Percentiles rank a stretch among this genome's conserved stretches.
Evolutionary conservation across 805 yeast species (phyloP).

Genomic region (Yamadazyma takamatsuzukensis): DNA sequence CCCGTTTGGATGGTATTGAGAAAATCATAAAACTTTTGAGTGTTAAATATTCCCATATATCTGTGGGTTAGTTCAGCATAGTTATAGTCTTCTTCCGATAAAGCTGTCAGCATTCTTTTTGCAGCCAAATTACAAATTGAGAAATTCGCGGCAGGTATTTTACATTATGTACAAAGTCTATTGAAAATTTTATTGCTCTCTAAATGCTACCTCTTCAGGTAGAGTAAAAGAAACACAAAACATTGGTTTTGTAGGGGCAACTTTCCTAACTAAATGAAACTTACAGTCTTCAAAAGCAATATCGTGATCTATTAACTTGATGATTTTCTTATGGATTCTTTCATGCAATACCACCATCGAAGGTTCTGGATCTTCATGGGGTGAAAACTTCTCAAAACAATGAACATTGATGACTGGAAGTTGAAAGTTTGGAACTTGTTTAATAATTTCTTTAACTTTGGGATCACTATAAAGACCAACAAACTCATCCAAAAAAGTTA

Average conservation of each 20-base stretch:
- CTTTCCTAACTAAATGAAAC: slow-evolving; percentile 87
- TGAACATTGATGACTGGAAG: slow-evolving; percentile 82
- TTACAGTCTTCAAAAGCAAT: slow-evolving; percentile 46
- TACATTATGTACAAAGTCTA: neutral
- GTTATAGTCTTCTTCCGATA: slow-evolving; percentile 14
- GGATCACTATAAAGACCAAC: slow-evolving; percentile 62
- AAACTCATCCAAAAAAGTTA: slow-evolving; percentile 74
- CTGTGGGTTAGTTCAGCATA: slow-evolving; percentile 23
- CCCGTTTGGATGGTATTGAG: slow-evolving; percentile 55
- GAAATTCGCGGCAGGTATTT: neutral
- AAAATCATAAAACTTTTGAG: slow-evolving; percentile 32
- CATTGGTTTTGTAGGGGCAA: slow-evolving; percentile 97
- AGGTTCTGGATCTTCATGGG: slow-evolving; percentile 65
- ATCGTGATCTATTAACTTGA: slow-evolving; percentile 43
- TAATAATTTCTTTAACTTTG: slow-evolving; percentile 30
- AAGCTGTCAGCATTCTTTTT: slow-evolving; percentile 17
- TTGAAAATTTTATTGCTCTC: slow-evolving; percentile 10
- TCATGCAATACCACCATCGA: slow-evolving; percentile 58
- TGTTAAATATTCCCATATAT: slow-evolving; percentile 27
- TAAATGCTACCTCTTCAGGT: slow-evolving; percentile 64
- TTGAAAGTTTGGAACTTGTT: slow-evolving; percentile 42
- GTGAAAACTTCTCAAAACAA: slow-evolving; percentile 87
- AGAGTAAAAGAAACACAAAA: slow-evolving; percentile 78
- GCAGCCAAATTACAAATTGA: slow-evolving; percentile 3
- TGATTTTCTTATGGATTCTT: slow-evolving; percentile 56